Base-by-base conservation (phyloP, 2,329 filamentous ascomycete species). In the Pseudocercospora crystallina region DNA sequence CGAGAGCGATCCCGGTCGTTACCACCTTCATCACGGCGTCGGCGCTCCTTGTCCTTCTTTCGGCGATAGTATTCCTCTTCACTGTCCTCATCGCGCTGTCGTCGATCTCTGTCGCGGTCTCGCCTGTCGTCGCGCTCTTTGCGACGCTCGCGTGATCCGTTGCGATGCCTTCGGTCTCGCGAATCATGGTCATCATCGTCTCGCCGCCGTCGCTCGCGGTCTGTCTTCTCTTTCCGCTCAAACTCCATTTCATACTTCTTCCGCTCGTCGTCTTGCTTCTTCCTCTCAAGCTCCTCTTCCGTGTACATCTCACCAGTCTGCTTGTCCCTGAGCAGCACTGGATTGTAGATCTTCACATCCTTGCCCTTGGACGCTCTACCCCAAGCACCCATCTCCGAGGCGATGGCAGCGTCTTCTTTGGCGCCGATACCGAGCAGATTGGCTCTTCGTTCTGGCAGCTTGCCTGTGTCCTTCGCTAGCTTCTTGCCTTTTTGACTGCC, bases 361-460 rank as follows among this genome's bases (percentile, higher is more conserved):
- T 75, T 76, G 46, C 77, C 73, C 70, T 77, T 78, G 11, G 77
- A 76, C 8, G 75, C 71, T 56, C 87, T 88, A 10, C 90, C 86
- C 89, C 89, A 95, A 1, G 82, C 85, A 1, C 88, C 89, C 13
- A 95, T 73, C 60, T 95, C 89, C 55, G 89, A 80, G 15, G 76
- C 80, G 40, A 78, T 75, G 1, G 78, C 78, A 5, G 78, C 76
- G 15, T 90, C 79, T 64, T 90, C 84, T 65, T 92, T 96, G 9
- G 91, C 91, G 3, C 92, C 94, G 7, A 97, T 85, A 0, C 94
- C 94, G 8, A 97, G 76, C 49, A 95, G 80, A 51, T 90, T 90
- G 12, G 90, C 86, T 43, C 91, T 82, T 44, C 84, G 80, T 65
- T 87, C 85, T 11, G 84, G 77, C 13, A 84, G 74, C 56, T 82